Evolutionary conservation across 169 alveolate genomes (phyloP).

Genomic region (Perkinsus chesapeaki): DNA sequence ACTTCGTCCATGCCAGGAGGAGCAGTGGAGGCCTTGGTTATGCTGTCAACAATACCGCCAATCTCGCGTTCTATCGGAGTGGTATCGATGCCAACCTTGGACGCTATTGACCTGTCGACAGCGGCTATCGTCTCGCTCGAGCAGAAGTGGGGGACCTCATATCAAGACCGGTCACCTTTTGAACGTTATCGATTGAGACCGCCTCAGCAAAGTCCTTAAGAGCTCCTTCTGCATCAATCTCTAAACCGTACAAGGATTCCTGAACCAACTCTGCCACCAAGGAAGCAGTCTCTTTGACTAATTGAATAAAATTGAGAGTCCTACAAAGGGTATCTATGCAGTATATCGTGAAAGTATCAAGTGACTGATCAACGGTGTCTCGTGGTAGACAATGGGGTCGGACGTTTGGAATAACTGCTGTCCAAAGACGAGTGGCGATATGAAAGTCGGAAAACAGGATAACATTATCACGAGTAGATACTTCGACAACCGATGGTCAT

Average conservation of each 20-base stretch:
- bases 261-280: not conserved
- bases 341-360: too few relatives aligned
- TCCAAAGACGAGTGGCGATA: too few relatives aligned
- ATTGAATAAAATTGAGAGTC: too few relatives aligned
- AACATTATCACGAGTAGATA: too few relatives aligned
- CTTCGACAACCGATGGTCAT: too few relatives aligned
- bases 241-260: not conserved
- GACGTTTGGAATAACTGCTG: too few relatives aligned
- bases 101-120: not conserved
- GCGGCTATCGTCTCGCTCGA: too few relatives aligned
- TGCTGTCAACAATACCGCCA: not conserved
- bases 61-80: not conserved
- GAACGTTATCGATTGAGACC: not conserved
- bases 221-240: not conserved
- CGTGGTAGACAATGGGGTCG: too few relatives aligned
- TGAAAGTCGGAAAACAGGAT: too few relatives aligned
- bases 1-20: conserved; percentile 5
- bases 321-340: too few relatives aligned
- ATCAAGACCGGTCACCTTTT: not conserved
- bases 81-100: not conserved
- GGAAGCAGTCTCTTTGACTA: too few relatives aligned
- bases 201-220: not conserved
- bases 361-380: too few relatives aligned
- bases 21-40: not conserved
- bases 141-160: not conserved